These are phyloP conservation scores for Avicennia marina DNA, from an alignment of 257 asterid species.

Conservation along the genomic window DNA sequence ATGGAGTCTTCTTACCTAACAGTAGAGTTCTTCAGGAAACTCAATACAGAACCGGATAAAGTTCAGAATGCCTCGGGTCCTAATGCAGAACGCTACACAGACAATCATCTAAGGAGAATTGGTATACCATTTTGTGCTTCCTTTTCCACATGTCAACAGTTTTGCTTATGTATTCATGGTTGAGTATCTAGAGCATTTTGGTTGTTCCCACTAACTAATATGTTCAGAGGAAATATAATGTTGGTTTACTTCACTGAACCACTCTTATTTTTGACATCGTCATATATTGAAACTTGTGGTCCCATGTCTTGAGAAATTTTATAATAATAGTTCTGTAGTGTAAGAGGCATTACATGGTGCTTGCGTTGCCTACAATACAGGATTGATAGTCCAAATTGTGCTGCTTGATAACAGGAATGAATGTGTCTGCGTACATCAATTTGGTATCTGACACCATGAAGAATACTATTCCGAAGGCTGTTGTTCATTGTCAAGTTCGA, in stretches of 20 bases:
- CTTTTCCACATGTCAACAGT: not conserved
- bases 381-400: constrained; percentile 13
- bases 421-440: constrained; percentile 66
- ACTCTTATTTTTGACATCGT: no score
- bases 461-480: constrained; percentile 88
- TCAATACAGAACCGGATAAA: constrained; percentile 84
- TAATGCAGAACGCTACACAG: constrained; percentile 73
- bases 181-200: not conserved
- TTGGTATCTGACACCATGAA: constrained; percentile 90
- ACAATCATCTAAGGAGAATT: constrained; percentile 68
- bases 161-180: not conserved
- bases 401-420: constrained; percentile 57
- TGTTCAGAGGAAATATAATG: not conserved
- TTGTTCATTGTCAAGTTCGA: constrained; percentile 93
- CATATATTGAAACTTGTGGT: no score
- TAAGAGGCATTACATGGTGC: no score
- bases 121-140: constrained; percentile 34
- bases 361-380: no score
- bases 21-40: constrained; percentile 87
- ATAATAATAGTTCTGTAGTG: no score
- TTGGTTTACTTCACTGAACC: no score
- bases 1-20: constrained; percentile 97
- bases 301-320: no score
- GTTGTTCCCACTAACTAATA: not conserved
- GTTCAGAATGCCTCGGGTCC: constrained; percentile 28